phyloP scores from a whole-genome alignment of 352 stramenopile species.

The Phytophthora pseudosyringae region DNA sequence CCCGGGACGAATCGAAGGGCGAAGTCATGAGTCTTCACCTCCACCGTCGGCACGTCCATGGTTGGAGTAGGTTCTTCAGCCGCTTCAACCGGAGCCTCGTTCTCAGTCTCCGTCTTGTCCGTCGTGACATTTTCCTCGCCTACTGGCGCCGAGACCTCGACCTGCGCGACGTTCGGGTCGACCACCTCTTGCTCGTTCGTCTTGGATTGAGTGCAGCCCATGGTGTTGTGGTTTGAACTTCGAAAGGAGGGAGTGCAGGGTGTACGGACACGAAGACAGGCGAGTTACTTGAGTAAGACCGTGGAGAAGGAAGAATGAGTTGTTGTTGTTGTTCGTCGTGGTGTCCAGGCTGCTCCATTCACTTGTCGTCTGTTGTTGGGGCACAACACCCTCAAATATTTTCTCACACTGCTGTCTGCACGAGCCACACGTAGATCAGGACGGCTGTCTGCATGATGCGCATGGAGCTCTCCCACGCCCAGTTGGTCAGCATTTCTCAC shows the following conservation, averaged over 20 bases:
- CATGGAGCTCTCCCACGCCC: slow-evolving; percentile 3
- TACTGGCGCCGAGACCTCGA: neutral
- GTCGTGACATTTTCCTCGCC: neutral
- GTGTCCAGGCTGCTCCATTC: neutral
- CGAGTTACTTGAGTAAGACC: slow-evolving; percentile 10
- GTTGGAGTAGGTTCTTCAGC: slow-evolving; percentile 16
- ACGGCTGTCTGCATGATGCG: slow-evolving; percentile 8
- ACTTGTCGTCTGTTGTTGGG: slow-evolving; percentile 10
- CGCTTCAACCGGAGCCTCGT: neutral
- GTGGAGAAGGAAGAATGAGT: slow-evolving; percentile 29
- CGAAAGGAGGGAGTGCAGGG: neutral
- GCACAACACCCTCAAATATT: slow-evolving; percentile 4
- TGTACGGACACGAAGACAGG: slow-evolving; percentile 9
- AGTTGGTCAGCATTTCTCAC: slow-evolving; percentile 30
- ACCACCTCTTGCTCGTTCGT: slow-evolving; percentile 54
- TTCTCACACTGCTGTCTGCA: slow-evolving; percentile 8
- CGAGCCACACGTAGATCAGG: slow-evolving; percentile 2
- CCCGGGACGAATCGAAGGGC: slow-evolving; percentile 47
- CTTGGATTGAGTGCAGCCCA: slow-evolving; percentile 72
- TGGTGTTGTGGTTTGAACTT: slow-evolving; percentile 18
- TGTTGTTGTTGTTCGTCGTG: neutral
- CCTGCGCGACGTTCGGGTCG: slow-evolving; percentile 15
- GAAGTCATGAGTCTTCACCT: slow-evolving; percentile 27
- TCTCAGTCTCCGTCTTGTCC: neutral
- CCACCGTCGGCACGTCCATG: slow-evolving; percentile 18